These are phyloP conservation scores for Termitomyces sp. DNA, from an alignment of 768 basidiomycete species.

Conservation along the genomic window DNA sequence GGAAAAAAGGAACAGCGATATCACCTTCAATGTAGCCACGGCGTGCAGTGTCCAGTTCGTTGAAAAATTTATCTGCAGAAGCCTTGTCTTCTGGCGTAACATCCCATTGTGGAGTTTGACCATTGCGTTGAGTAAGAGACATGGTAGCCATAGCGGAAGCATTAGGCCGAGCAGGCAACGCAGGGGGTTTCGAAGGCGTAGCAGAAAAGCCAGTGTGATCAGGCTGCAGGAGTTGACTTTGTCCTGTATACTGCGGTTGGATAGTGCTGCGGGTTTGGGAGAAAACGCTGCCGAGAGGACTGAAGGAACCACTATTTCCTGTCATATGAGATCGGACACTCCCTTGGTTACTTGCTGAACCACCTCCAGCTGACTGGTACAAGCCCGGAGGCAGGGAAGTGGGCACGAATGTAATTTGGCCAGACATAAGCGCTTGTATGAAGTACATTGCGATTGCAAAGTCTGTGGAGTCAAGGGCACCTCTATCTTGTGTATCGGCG, in stretches of 20 bases:
- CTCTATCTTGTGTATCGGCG: slow-evolving; percentile 92
- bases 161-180: slow-evolving; percentile 34
- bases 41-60: slow-evolving; percentile 68
- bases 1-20: slow-evolving; percentile 92
- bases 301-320: slow-evolving; percentile 56
- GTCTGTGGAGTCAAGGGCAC: slow-evolving; percentile 82
- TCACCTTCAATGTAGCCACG: slow-evolving; percentile 87
- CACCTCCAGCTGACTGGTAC: slow-evolving; percentile 74
- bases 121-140: slow-evolving; percentile 22
- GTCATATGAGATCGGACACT: slow-evolving; percentile 49
- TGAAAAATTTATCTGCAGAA: slow-evolving; percentile 72
- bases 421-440: slow-evolving; percentile 89
- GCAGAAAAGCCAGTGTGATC: slow-evolving; percentile 37
- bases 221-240: slow-evolving; percentile 42
- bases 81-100: slow-evolving; percentile 78
- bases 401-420: slow-evolving; percentile 67
- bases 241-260: slow-evolving; percentile 64
- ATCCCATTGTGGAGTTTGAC: slow-evolving; percentile 57
- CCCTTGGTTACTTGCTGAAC: slow-evolving; percentile 22
- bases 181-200: slow-evolving; percentile 24
- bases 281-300: slow-evolving; percentile 41
- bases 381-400: slow-evolving; percentile 71
- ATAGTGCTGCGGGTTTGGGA: slow-evolving; percentile 33
- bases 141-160: slow-evolving; percentile 16
- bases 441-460: slow-evolving; percentile 96